Conservation (phyloP, 306 rosid species). For the Pueraria montana region DNA sequence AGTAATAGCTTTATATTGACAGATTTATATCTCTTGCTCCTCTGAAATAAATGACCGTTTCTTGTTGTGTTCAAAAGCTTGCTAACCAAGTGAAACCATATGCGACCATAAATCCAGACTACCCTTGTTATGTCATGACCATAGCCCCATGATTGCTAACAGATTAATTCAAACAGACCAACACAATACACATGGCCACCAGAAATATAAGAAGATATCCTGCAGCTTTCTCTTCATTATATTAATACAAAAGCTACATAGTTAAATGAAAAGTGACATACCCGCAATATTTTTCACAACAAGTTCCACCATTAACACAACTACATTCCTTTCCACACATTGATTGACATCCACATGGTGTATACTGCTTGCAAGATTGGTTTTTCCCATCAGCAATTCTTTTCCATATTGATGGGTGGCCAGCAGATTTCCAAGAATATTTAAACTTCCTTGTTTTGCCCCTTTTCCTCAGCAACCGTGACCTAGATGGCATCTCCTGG, state of each 20-base stretch:
- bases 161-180: constrained; percentile 26
- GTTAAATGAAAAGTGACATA: constrained; percentile 50
- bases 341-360: constrained; percentile 92
- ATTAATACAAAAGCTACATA: constrained; percentile 35
- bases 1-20: constrained; percentile 25
- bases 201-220: constrained; percentile 27
- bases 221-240: constrained; percentile 20
- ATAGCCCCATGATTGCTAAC: constrained; percentile 16
- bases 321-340: constrained; percentile 92
- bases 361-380: constrained; percentile 86
- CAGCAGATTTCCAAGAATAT: constrained; percentile 91
- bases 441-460: constrained; percentile 93
- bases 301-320: constrained; percentile 83
- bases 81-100: constrained; percentile 37
- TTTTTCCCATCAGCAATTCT: constrained; percentile 95
- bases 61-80: constrained; percentile 26
- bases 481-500: constrained; percentile 79
- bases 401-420: constrained; percentile 94
- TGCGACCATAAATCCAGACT: constrained; percentile 17
- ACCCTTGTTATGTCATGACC: constrained; percentile 1
- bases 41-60: background rate
- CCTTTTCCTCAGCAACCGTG: constrained; percentile 81
- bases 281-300: constrained; percentile 99
- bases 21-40: constrained; percentile 12
- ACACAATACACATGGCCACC: background rate